Conservation (phyloP, 2,329 filamentous ascomycete species). For the Lomentospora prolificans region DNA sequence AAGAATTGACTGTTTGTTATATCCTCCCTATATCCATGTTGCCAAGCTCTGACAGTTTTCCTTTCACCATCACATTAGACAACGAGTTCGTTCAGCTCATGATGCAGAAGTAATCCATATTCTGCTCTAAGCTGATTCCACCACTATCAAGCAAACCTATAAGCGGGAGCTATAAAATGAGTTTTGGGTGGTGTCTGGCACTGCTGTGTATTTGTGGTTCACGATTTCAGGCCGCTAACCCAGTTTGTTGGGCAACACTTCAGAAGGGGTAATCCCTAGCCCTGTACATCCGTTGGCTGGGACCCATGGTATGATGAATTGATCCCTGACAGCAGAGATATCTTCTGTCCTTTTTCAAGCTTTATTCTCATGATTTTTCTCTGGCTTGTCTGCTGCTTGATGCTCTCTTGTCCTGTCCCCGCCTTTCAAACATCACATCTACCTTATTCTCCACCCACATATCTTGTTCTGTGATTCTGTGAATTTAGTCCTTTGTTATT, state of each 20-base stretch:
- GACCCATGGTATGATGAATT: neutral
- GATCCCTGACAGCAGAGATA: neutral
- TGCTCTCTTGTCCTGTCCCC: neutral
- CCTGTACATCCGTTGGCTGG: neutral
- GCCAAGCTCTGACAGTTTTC: conserved; percentile 12
- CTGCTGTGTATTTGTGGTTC: no score
- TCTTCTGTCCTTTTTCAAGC: neutral
- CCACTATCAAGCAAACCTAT: neutral
- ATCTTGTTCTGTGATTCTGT: neutral
- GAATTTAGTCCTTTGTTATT: neutral
- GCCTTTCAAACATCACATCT: neutral
- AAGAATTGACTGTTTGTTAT: conserved; percentile 69
- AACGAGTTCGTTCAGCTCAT: conserved; percentile 91
- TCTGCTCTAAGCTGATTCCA: neutral
- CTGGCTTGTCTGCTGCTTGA: neutral
- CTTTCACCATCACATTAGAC: conserved; percentile 42
- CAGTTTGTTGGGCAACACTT: neutral
- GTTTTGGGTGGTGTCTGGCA: no score
- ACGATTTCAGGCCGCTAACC: no score
- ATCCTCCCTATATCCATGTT: neutral
- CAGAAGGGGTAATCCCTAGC: neutral
- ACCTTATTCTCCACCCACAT: no score
- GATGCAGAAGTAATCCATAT: conserved; percentile 81
- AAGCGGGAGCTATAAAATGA: no score
- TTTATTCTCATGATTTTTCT: neutral